These are phyloP conservation scores for Adansonia gregorii DNA, from an alignment of 441 rosid genomes.

Conservation along the genomic window DNA sequence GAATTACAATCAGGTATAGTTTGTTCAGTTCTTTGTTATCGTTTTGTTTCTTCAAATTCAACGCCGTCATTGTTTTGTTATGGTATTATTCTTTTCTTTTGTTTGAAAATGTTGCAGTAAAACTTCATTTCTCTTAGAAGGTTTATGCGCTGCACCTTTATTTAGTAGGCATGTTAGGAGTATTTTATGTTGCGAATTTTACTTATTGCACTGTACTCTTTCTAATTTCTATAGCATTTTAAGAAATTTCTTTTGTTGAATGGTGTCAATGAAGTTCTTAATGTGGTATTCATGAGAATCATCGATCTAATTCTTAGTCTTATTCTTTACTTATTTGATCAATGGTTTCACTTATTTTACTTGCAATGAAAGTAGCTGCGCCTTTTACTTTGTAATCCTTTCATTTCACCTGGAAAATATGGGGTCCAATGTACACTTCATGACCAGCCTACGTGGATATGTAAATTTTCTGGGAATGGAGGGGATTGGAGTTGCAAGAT, in stretches of 20 bases:
- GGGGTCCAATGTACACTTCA: neutral
- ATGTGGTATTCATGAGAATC: neutral
- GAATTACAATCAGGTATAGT: constrained; percentile 20
- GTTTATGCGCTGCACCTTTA: neutral
- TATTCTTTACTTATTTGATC: neutral
- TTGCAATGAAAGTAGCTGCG: neutral
- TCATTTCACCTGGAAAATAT: neutral
- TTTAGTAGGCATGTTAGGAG: neutral
- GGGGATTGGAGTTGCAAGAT: neutral
- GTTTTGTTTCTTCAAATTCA: neutral
- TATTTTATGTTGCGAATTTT: neutral
- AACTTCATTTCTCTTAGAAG: neutral
- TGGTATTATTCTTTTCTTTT: neutral
- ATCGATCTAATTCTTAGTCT: neutral
- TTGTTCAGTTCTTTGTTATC: neutral
- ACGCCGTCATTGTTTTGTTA: neutral
- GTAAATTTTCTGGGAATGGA: neutral
- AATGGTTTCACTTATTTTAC: neutral
- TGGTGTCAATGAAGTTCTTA: neutral
- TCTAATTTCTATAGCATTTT: neutral
- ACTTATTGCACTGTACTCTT: neutral
- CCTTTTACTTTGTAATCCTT: neutral
- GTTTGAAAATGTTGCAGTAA: neutral
- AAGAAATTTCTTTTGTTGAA: neutral
- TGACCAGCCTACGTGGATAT: neutral